These are phyloP conservation scores for Vitis cinerea DNA, from an alignment of 164 flowering plant species.

Conservation along the genomic window DNA sequence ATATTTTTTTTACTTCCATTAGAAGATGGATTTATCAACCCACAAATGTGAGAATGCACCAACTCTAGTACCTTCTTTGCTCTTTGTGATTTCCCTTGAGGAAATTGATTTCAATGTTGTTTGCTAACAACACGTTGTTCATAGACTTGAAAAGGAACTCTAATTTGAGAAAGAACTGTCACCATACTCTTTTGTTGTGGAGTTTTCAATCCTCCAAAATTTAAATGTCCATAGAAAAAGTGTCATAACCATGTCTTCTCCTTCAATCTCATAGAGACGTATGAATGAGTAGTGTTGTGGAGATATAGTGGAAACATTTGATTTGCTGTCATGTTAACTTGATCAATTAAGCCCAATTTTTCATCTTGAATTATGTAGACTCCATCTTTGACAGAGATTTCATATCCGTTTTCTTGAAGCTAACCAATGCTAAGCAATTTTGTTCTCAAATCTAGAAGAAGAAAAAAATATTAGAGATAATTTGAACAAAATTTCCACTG, in stretches of 20 bases:
- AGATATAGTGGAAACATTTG: conserved; percentile 11
- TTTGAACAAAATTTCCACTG: neutral
- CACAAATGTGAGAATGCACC: conserved; percentile 6
- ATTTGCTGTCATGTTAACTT: neutral
- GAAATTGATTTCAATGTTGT: neutral
- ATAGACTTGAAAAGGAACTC: neutral
- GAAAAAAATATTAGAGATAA: conserved; percentile 14
- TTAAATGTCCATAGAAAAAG: too few species aligned
- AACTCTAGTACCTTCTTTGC: conserved; percentile 1
- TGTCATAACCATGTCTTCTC: too few species aligned
- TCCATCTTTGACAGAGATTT: conserved; percentile 12
- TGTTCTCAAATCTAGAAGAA: conserved; percentile 11
- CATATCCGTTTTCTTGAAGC: conserved; percentile 10
- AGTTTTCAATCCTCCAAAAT: too few species aligned
- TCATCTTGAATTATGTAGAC: conserved; percentile 11
- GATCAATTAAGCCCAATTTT: conserved; percentile 15
- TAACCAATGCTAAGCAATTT: neutral
- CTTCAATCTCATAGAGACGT: neutral
- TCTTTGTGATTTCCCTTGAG: conserved; percentile 7
- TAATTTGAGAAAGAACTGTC: conserved; percentile 4
- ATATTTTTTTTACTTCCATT: neutral
- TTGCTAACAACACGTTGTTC: neutral
- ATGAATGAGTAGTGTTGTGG: neutral
- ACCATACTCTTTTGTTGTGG: neutral
- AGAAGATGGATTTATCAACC: conserved; percentile 7